Evolutionary conservation across 768 basidiomycete species (phyloP).

Genomic region (Dacryopinax primogenitus): DNA sequence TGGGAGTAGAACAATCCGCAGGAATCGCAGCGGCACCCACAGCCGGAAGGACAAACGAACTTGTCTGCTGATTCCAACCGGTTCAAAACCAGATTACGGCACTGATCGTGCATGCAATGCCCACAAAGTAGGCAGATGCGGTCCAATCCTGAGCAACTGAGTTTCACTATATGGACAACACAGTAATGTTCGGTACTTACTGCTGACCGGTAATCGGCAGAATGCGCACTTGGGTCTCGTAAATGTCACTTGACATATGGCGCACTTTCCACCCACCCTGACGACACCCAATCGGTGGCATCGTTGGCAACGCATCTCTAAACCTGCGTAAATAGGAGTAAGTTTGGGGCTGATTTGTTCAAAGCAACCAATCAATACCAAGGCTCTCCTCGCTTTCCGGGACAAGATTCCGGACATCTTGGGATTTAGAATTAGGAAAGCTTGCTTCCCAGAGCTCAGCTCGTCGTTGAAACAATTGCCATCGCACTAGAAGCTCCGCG

Average conservation of each 20-base stretch:
- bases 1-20: not conserved
- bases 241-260: not conserved
- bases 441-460: slow-evolving; percentile 37
- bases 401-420: not conserved
- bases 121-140: not conserved
- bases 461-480: slow-evolving; percentile 59
- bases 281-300: not conserved
- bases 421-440: not conserved
- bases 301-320: not conserved
- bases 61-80: not conserved
- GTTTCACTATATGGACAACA: not conserved
- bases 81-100: not conserved
- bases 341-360: not conserved
- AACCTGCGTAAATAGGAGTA: not conserved
- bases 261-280: not conserved
- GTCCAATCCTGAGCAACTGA: not conserved
- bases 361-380: not conserved
- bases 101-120: not conserved
- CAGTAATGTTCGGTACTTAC: not conserved
- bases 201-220: not conserved
- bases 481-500: slow-evolving; percentile 60
- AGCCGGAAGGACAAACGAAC: not conserved
- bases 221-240: not conserved
- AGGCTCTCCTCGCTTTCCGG: not conserved
- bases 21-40: not conserved